phyloP scores from a whole-genome alignment of 768 basidiomycete genomes.

The Hebeloma cylindrosporum region DNA sequence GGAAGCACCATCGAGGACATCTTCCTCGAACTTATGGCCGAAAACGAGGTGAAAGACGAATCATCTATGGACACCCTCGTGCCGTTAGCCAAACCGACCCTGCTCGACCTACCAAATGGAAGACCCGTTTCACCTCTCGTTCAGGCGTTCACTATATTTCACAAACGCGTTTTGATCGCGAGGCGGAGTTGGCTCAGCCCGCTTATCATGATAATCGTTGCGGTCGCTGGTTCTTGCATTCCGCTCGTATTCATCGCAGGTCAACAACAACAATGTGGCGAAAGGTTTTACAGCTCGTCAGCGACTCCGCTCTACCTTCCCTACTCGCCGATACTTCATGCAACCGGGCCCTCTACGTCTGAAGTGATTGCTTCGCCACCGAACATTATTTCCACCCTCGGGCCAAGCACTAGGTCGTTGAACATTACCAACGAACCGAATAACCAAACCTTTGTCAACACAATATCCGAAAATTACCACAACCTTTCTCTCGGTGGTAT shows the following conservation, averaged over 20 bases:
- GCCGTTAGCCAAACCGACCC: constrained; percentile 21
- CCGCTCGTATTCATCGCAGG: constrained; percentile 64
- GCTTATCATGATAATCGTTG: constrained; percentile 50
- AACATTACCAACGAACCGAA: constrained; percentile 44
- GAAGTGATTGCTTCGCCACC: constrained; percentile 56
- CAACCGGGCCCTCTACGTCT: constrained; percentile 32
- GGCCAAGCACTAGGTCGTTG: constrained; percentile 37
- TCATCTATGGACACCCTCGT: constrained; percentile 16
- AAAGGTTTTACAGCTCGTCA: constrained; percentile 35
- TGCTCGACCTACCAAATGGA: constrained; percentile 43
- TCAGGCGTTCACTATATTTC: constrained; percentile 73
- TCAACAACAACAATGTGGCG: constrained; percentile 51
- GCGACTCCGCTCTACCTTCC: constrained; percentile 57
- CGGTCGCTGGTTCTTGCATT: constrained; percentile 62
- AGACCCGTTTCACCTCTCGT: constrained; percentile 52
- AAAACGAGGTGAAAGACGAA: constrained; percentile 33
- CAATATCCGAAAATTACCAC: constrained; percentile 49
- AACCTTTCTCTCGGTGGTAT: constrained; percentile 68
- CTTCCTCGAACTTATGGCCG: constrained; percentile 70
- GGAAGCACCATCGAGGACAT: constrained; percentile 82
- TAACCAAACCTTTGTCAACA: constrained; percentile 58
- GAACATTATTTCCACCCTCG: constrained; percentile 46
- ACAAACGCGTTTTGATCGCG: constrained; percentile 64
- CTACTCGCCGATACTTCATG: constrained; percentile 36
- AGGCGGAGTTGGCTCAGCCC: constrained; percentile 71